Evolutionary conservation across 768 basidiomycete genomes (phyloP).

Genomic region (Lanmaoa rubissima): DNA sequence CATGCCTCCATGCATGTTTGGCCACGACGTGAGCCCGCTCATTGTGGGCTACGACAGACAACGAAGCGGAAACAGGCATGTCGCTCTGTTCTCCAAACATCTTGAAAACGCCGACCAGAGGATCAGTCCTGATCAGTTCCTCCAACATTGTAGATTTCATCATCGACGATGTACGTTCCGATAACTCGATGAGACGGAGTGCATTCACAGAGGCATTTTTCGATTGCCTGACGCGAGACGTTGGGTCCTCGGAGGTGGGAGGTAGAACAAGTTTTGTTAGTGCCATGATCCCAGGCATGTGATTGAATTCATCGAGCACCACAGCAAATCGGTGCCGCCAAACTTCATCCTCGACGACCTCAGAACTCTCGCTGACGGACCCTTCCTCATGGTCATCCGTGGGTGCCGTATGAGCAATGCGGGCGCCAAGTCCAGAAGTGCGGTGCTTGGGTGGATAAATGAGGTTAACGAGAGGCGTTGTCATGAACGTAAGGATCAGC

Average conservation of each 20-base stretch:
- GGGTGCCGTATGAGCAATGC: background rate
- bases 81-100: conserved; percentile 75
- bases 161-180: conserved; percentile 83
- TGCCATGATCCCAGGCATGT: conserved; percentile 87
- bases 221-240: background rate
- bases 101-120: conserved; percentile 68
- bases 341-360: conserved; percentile 1
- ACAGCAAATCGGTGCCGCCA: conserved; percentile 60
- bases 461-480: conserved; percentile 69
- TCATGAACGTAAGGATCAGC: conserved; percentile 81
- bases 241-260: conserved; percentile 11
- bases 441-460: conserved; percentile 68
- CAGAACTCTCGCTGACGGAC: background rate
- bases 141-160: conserved; percentile 79
- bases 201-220: conserved; percentile 51
- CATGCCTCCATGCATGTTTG: conserved; percentile 52
- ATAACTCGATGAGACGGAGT: conserved; percentile 86
- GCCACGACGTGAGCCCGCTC: conserved; percentile 69
- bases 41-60: conserved; percentile 74
- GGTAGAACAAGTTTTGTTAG: conserved; percentile 77
- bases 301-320: conserved; percentile 88
- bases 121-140: conserved; percentile 64
- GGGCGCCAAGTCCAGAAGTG: conserved; percentile 38
- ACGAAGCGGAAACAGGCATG: conserved; percentile 61
- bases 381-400: background rate